These are phyloP conservation scores for Lanmaoa pseudosensibilis DNA, from an alignment of 768 basidiomycete species.

Conservation along the genomic window DNA sequence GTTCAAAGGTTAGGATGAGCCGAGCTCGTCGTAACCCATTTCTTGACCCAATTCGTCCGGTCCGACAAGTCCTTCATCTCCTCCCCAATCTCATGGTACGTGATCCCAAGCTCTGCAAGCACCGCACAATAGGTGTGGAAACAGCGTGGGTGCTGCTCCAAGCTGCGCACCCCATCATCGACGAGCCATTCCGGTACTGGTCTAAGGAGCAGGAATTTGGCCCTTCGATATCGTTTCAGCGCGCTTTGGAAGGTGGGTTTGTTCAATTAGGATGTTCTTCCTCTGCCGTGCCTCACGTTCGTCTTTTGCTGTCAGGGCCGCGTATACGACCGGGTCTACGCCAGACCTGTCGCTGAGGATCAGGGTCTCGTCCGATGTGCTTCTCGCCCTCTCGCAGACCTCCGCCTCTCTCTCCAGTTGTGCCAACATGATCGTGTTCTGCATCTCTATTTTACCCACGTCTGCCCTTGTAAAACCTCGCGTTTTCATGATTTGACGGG, in stretches of 20 bases:
- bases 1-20: constrained; percentile 11
- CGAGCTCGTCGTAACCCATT: constrained; percentile 6
- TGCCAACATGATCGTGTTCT: constrained; percentile 57
- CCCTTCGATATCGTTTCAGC: constrained; percentile 44
- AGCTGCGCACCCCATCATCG: constrained; percentile 61
- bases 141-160: constrained; percentile 48
- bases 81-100: constrained; percentile 45
- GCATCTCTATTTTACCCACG: constrained; percentile 56
- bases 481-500: constrained; percentile 53
- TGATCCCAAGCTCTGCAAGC: constrained; percentile 43
- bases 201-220: constrained; percentile 53
- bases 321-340: constrained; percentile 64
- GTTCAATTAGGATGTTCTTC: constrained; percentile 35
- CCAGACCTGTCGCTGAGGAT: constrained; percentile 65
- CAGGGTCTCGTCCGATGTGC: constrained; percentile 26
- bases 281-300: constrained; percentile 38
- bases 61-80: constrained; percentile 41
- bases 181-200: constrained; percentile 60
- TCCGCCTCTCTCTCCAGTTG: constrained; percentile 49
- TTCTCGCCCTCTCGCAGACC: constrained; percentile 10
- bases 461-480: constrained; percentile 55
- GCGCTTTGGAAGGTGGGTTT: constrained; percentile 42
- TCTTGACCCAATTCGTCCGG: constrained; percentile 25
- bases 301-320: constrained; percentile 44
- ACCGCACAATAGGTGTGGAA: constrained; percentile 39